Percentiles rank a stretch among this genome's conserved stretches.
Conservation (phyloP, 495 filamentous ascomycete genomes). For the Chaetomidium leptoderma region DNA sequence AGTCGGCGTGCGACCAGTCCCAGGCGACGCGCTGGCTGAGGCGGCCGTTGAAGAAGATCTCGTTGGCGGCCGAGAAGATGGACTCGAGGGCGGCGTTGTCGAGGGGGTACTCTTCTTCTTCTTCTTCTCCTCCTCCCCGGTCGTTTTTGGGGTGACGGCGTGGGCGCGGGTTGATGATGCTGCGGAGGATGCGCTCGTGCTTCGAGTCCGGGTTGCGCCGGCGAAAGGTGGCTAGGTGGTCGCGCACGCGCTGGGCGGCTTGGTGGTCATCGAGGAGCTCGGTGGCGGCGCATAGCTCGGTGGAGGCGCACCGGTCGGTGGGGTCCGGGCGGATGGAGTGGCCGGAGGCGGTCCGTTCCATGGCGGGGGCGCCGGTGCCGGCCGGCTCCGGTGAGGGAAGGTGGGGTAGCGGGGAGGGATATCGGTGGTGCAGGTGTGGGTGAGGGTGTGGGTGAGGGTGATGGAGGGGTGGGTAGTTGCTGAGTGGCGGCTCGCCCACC, state of each 20-base stretch:
- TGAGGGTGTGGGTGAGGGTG: conserved; percentile 15
- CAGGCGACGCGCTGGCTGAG: conserved; percentile 49
- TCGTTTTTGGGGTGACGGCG: conserved; percentile 1
- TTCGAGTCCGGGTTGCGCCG: conserved; percentile 43
- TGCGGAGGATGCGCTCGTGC: conserved; percentile 47
- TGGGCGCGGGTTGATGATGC: conserved; percentile 45
- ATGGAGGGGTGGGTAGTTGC: conserved; percentile 3
- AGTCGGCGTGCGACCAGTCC: conserved; percentile 45
- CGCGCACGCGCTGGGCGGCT: conserved; percentile 39
- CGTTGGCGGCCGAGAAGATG: conserved; percentile 51
- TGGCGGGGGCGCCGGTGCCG: conserved; percentile 9
- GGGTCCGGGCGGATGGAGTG: conserved; percentile 33
- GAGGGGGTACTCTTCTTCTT: conserved; percentile 36
- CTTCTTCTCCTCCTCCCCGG: not conserved
- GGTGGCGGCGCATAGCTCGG: conserved; percentile 27
- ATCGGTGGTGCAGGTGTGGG: conserved; percentile 1
- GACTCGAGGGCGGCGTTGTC: conserved; percentile 47
- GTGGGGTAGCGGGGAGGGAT: conserved; percentile 11
- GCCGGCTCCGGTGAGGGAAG: conserved; percentile 9
- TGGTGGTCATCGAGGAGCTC: conserved; percentile 37
- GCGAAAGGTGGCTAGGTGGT: conserved; percentile 39
- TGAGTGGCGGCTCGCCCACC: conserved; percentile 3
- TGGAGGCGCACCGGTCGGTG: conserved; percentile 23
- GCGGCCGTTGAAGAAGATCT: conserved; percentile 51
- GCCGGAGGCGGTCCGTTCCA: conserved; percentile 35